Conservation (phyloP, 192 early-diverging fungal genomes). For the Coemansia asiatica region DNA sequence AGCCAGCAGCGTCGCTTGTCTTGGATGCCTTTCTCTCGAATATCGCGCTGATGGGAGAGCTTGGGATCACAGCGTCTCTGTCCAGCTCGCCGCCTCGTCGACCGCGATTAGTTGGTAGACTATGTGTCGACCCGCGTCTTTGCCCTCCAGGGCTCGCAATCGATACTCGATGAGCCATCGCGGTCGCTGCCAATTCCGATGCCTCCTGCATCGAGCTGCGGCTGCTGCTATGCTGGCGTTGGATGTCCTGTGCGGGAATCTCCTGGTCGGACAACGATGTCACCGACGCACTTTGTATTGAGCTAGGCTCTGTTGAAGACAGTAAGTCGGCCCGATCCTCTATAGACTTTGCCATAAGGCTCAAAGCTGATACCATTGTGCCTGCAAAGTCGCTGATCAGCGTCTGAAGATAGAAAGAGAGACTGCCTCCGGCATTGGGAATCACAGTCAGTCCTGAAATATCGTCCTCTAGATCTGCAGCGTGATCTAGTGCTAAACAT, state of each 20-base stretch:
- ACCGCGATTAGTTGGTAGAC: slow-evolving; percentile 17
- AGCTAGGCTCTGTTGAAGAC: slow-evolving; percentile 2
- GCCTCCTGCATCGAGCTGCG: slow-evolving; percentile 22
- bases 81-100: slow-evolving; percentile 50
- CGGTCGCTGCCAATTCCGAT: slow-evolving; percentile 9
- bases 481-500: slow-evolving; percentile 44
- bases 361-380: slow-evolving; percentile 40
- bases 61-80: slow-evolving; percentile 17
- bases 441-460: slow-evolving; percentile 33
- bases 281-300: slow-evolving; percentile 1
- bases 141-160: background rate
- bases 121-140: slow-evolving; percentile 21
- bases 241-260: background rate
- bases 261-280: background rate
- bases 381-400: slow-evolving; percentile 35
- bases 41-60: background rate
- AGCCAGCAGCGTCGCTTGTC: slow-evolving; percentile 8
- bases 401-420: slow-evolving; percentile 31
- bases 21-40: slow-evolving; percentile 4
- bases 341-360: slow-evolving; percentile 43
- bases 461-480: slow-evolving; percentile 21
- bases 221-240: background rate
- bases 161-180: slow-evolving; percentile 8
- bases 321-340: slow-evolving; percentile 34
- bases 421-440: slow-evolving; percentile 19